Base-by-base conservation (phyloP, 106 monocot species). In the Apostasia shenzhenica region DNA sequence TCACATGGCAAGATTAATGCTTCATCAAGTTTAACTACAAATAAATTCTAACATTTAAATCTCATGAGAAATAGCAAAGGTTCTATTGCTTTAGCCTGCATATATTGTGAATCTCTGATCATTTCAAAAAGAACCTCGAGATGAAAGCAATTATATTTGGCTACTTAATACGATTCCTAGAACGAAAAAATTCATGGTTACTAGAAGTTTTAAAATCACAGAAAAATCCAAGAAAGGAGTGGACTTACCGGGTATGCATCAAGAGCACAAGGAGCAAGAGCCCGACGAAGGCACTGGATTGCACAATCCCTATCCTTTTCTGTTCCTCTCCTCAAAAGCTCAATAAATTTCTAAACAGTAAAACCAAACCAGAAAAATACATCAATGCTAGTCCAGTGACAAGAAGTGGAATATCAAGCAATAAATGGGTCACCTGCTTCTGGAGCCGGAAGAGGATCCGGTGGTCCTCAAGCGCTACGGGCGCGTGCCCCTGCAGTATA, bases 241-340 rank as follows among this genome's bases (percentile, higher is more conserved):
- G 14, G 45, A 66, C 38, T 73, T 81, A 95, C 95, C 77, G 95
- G 95, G 64, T 95, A 95, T 1, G 95, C 95, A 69, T 95, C 89
- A 14, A 95, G 91, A 7, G 95, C 95, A 42, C 86, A 89, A 41
- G 95, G 95, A 73, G 95, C 95, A 5, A 95, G 89, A 38, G 80
- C 83, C 54, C n/a, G 60, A 14, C 89, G 75, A 46, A 91, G 74
- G 74, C 91, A 91, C 58, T 82, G 71, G 40, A 95, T 89, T 3
- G 95, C 95, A 8, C 74, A 63, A 58, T 92, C 84, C 13, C 80
- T 77, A 72, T 89, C 88, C 46, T 11, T 73, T 7, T 79, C 88
- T 8, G 88, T 89, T 46, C 91, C 95, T 54, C 49, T 92, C 82
- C 89, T 84, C 71, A 95, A 52, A 9, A 92, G 79, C 78, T 95